A percentile compares a stretch with the other conserved stretches of the same genome.
Evolutionary conservation across 768 basidiomycete species (phyloP).

Genomic region (Lentinus brumalis): DNA sequence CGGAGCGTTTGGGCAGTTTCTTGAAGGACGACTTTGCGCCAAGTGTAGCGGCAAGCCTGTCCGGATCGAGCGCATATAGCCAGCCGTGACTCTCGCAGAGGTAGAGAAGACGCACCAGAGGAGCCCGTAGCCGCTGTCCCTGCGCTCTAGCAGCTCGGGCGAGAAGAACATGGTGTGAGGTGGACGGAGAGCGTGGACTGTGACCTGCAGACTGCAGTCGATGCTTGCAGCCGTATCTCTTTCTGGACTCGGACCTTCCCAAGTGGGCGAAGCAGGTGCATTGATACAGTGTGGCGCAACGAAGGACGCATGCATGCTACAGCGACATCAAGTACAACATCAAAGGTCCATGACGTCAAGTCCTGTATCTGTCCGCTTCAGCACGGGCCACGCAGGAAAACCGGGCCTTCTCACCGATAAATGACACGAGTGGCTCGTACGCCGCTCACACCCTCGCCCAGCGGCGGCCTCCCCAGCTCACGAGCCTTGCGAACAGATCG

Average conservation of each 20-base stretch:
- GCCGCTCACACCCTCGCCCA: slow-evolving; percentile 42
- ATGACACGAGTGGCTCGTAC: too few species aligned
- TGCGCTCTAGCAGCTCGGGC: slow-evolving; percentile 72
- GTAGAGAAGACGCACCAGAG: slow-evolving; percentile 55
- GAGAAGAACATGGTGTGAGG: slow-evolving; percentile 72
- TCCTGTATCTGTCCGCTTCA: neutral
- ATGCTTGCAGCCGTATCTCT: neutral
- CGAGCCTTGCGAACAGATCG: slow-evolving; percentile 65
- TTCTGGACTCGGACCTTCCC: neutral
- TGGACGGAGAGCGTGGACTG: neutral
- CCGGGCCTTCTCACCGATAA: neutral
- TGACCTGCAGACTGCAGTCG: neutral
- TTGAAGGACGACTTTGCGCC: slow-evolving; percentile 87
- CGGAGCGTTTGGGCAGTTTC: slow-evolving; percentile 79
- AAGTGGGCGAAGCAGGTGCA: neutral
- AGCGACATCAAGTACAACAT: neutral
- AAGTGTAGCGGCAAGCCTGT: slow-evolving; percentile 88
- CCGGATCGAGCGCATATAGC: neutral
- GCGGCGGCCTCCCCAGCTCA: slow-evolving; percentile 49
- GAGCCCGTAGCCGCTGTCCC: slow-evolving; percentile 90
- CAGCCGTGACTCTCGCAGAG: neutral
- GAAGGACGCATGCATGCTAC: neutral
- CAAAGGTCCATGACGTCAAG: neutral
- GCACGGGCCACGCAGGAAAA: neutral
- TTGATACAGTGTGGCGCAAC: too few species aligned